These are phyloP conservation scores for Syncephalastrum racemosum DNA, from an alignment of 371 early-diverging fungal genomes.

Conservation along the genomic window DNA sequence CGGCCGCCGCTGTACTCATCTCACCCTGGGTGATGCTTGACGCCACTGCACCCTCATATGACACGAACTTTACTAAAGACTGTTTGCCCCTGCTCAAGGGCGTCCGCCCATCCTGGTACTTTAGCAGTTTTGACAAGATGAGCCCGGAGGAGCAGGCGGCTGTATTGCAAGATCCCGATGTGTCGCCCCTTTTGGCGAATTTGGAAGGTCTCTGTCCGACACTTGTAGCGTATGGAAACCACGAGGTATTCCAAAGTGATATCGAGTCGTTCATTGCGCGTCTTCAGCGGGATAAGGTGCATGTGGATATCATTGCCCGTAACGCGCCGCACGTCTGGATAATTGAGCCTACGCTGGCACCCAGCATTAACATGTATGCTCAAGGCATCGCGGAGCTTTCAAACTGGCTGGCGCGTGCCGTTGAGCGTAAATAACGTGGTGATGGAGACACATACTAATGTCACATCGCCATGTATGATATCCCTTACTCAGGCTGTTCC, in stretches of 20 bases:
- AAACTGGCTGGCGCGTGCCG: too few species aligned
- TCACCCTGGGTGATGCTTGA: conserved; percentile 39
- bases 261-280: conserved; percentile 18
- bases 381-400: too few species aligned
- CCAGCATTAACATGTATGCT: background rate
- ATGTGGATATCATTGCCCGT: conserved; percentile 27
- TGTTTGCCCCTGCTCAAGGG: conserved; percentile 3
- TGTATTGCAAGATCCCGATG: conserved; percentile 17
- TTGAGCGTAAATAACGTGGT: too few species aligned
- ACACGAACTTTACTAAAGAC: conserved; percentile 12
- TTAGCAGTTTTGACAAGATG: conserved; percentile 9
- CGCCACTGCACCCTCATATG: conserved; percentile 13
- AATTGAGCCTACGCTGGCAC: conserved; percentile 1
- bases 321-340: conserved; percentile 33
- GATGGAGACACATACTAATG: too few species aligned
- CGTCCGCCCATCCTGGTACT: background rate
- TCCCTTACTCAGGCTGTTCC: too few species aligned
- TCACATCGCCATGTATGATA: too few species aligned
- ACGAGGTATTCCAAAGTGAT: conserved; percentile 33
- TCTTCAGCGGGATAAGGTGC: conserved; percentile 22
- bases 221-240: conserved; percentile 27
- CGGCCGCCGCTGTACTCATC: conserved; percentile 26
- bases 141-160: conserved; percentile 6
- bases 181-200: conserved; percentile 25
- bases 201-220: conserved; percentile 29